Base-by-base conservation (phyloP, 768 basidiomycete genomes). In the Boletus rubroflammeus region DNA sequence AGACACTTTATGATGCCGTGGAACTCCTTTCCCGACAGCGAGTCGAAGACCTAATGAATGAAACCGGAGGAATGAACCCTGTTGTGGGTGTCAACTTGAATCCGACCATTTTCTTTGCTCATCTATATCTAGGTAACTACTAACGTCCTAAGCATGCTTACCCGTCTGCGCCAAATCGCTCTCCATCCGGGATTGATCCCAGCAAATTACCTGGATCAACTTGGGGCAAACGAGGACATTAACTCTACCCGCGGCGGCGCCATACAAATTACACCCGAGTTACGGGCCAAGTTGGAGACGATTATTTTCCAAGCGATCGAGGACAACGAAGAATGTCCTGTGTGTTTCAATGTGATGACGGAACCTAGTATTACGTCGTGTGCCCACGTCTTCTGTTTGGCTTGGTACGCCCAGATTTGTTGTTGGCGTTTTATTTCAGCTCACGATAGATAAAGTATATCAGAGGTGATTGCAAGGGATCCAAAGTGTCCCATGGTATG, bases 401-500 rank as follows among this genome's bases (percentile, higher is more conserved):
- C 78, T 43, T 93, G 90, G 88, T 87, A 62, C 38, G 77, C 41
- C 17, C 23, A 2, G 9, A 23, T 25, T 53, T 38, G 28, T 43
- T 26, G 4, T 28, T 47, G 5, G 14, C 2, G 1, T 15, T 41
- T 26, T 11, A 34, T 40, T 23, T 28, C 41, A 15, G 41, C 54
- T 66, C 40, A 57, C 25, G 29, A 31, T 17, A 29, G 13, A 42
- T 9, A 15, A 56, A 88, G 86, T 66, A 90, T 90, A 56, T 78
- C 78, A 19, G 85, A 89, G 67, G 81, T 84, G 40, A 80, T 92
- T 35, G 67, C 75, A 36, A 81, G 86, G 38, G 85, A 90, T 64
- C 76, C 81, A n/a, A 85, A 81, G 63, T 93, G 91, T 67, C 90
- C 90, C 5, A 87, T 93, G 88, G 89, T 88, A 72, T 48, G 26